These are phyloP conservation scores for Bimuria novae-zelandiae DNA, from an alignment of 2,329 filamentous ascomycete species.

Conservation along the genomic window DNA sequence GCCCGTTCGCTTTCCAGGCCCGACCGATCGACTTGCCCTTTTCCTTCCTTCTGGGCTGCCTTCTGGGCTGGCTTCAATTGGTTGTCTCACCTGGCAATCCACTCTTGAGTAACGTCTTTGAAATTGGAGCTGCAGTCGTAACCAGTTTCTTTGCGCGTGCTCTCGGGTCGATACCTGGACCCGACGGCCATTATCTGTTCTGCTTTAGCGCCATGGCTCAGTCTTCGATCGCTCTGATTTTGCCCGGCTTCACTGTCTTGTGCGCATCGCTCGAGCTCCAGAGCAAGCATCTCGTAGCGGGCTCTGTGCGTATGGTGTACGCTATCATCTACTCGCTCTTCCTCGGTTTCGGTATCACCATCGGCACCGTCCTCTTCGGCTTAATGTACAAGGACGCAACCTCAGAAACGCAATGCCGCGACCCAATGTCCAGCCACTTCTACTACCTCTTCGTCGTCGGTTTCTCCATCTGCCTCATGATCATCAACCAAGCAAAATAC, in stretches of 20 bases:
- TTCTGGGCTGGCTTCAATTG: conserved; percentile 76
- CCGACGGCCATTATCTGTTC: conserved; percentile 49
- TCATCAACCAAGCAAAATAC: conserved; percentile 83
- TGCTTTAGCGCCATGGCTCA: conserved; percentile 58
- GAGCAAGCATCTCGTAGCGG: conserved; percentile 54
- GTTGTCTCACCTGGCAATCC: conserved; percentile 75
- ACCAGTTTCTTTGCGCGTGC: conserved; percentile 56
- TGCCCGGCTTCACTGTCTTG: conserved; percentile 58
- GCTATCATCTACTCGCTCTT: conserved; percentile 59
- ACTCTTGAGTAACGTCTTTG: conserved; percentile 63
- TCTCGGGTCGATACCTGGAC: conserved; percentile 51
- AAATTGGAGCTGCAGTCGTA: conserved; percentile 54
- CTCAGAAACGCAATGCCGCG: conserved; percentile 48
- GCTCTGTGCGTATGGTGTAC: conserved; percentile 58
- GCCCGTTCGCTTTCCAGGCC: conserved; percentile 78
- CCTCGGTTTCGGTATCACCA: conserved; percentile 57
- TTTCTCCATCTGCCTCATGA: conserved; percentile 73
- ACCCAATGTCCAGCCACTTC: conserved; percentile 57
- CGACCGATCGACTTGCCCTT: conserved; percentile 78
- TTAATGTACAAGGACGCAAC: conserved; percentile 54
- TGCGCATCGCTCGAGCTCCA: conserved; percentile 56
- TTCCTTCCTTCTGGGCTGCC: conserved; percentile 73
- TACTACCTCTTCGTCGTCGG: conserved; percentile 74
- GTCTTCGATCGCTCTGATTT: conserved; percentile 55
- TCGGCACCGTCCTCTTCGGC: conserved; percentile 56